Percentiles rank a stretch among this genome's conserved stretches.
phyloP scores from a whole-genome alignment of 768 basidiomycete genomes.

The Rossbeevera mucosa region DNA sequence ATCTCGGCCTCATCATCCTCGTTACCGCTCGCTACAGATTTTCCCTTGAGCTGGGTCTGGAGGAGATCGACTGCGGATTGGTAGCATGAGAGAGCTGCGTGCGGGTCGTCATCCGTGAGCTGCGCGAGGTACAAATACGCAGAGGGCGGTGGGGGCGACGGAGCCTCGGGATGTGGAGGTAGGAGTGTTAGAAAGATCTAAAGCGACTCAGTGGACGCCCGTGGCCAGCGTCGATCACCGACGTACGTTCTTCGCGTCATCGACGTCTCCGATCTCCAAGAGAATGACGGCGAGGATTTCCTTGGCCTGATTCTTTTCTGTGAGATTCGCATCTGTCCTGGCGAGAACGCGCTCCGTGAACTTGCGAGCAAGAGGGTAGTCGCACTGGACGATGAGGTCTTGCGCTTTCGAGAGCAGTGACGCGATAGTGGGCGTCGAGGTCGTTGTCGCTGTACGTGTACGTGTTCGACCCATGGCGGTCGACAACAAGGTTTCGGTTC shows the following conservation, averaged over 20 bases:
- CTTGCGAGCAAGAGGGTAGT: constrained; percentile 74
- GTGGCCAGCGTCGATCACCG: not conserved
- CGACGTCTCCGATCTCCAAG: constrained; percentile 75
- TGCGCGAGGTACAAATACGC: constrained; percentile 90
- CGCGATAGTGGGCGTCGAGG: constrained; percentile 40
- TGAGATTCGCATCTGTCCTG: constrained; percentile 38
- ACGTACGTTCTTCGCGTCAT: constrained; percentile 64
- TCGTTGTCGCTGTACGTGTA: constrained; percentile 23
- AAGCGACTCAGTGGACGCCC: not conserved
- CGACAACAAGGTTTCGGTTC: not conserved
- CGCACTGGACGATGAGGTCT: constrained; percentile 75
- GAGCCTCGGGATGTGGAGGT: constrained; percentile 57
- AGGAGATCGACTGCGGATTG: constrained; percentile 75
- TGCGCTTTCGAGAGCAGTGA: constrained; percentile 74
- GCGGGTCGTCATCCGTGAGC: constrained; percentile 71
- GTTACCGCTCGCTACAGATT: constrained; percentile 44
- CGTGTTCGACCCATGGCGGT: constrained; percentile 52
- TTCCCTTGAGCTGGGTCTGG: constrained; percentile 66
- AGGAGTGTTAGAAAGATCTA: constrained; percentile 61
- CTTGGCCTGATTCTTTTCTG: constrained; percentile 60
- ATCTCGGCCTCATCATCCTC: constrained; percentile 43
- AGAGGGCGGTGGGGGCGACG: constrained; percentile 60
- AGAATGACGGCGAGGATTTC: constrained; percentile 79
- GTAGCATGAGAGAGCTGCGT: constrained; percentile 64
- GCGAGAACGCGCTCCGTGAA: constrained; percentile 69